Evolutionary conservation across 2,329 filamentous ascomycete species (phyloP).

Genomic region (Talaromyces sp.): DNA sequence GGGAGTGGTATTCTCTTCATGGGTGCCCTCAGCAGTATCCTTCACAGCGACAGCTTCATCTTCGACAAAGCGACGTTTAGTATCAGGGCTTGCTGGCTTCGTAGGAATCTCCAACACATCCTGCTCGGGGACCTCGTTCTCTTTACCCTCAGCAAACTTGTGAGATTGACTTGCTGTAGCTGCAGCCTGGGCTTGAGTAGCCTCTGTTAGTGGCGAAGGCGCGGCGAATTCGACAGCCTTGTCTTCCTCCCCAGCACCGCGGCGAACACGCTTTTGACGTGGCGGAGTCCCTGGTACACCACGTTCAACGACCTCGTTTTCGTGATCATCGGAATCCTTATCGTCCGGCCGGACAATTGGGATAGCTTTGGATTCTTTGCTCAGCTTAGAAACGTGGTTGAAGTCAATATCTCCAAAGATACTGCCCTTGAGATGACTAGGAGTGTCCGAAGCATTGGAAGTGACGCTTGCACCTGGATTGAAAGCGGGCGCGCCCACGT

Average conservation of each 20-base stretch:
- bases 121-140: slow-evolving; percentile 32
- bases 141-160: slow-evolving; percentile 32
- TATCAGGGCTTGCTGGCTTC: slow-evolving; percentile 11
- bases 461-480: slow-evolving; percentile 50
- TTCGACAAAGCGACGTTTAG: slow-evolving; percentile 14
- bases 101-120: slow-evolving; percentile 31
- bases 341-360: slow-evolving; percentile 68
- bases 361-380: slow-evolving; percentile 74
- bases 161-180: slow-evolving; percentile 22
- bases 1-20: background rate
- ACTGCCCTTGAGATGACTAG: slow-evolving; percentile 26
- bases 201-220: slow-evolving; percentile 31
- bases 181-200: slow-evolving; percentile 24
- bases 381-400: slow-evolving; percentile 59
- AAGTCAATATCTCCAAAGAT: slow-evolving; percentile 66
- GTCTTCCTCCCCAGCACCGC: slow-evolving; percentile 61
- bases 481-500: slow-evolving; percentile 71
- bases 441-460: slow-evolving; percentile 20
- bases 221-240: slow-evolving; percentile 69
- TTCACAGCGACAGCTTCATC: slow-evolving; percentile 24
- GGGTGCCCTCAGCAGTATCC: background rate
- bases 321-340: slow-evolving; percentile 35
- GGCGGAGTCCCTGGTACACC: slow-evolving; percentile 60
- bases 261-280: slow-evolving; percentile 70
- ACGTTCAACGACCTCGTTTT: slow-evolving; percentile 47